Evolutionary conservation across 2,329 filamentous ascomycete genomes (phyloP).

Genomic region (Penicillium decumbens): DNA sequence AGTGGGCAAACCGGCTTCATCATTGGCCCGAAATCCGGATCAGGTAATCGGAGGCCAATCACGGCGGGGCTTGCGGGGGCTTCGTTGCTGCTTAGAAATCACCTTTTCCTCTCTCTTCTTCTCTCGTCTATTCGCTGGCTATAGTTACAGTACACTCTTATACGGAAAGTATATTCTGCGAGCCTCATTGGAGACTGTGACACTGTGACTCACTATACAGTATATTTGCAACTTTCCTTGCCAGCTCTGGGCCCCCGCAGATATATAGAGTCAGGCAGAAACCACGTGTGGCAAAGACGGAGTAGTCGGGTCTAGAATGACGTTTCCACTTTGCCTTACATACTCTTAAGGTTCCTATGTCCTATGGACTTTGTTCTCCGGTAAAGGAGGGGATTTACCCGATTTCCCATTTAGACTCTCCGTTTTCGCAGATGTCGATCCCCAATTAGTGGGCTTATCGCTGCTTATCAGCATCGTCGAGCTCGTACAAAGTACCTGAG

Average conservation of each 20-base stretch:
- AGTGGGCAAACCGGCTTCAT: constrained; percentile 4
- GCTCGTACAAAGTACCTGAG: background rate
- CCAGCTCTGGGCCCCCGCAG: background rate
- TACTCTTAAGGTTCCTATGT: no score
- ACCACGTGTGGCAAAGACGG: background rate
- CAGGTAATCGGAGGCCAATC: constrained; percentile 14
- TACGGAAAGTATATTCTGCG: background rate
- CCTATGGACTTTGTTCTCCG: background rate
- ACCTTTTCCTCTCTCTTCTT: constrained; percentile 6
- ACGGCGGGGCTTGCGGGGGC: constrained; percentile 2
- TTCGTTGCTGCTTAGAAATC: constrained; percentile 28
- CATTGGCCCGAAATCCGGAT: constrained; percentile 17
- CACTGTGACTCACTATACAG: background rate
- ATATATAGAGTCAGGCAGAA: background rate
- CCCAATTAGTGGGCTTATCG: background rate
- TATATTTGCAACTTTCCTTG: background rate
- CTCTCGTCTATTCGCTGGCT: background rate
- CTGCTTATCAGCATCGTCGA: background rate
- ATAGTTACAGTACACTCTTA: background rate
- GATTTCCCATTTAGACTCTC: background rate
- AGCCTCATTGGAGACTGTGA: background rate
- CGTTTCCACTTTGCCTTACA: background rate
- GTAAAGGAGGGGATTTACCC: background rate
- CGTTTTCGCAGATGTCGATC: background rate
- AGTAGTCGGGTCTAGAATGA: background rate